Evolutionary conservation across 164 flowering plant genomes (phyloP), one percentile per base, ranked within the genome.

Genomic region (Sedum album): DNA sequence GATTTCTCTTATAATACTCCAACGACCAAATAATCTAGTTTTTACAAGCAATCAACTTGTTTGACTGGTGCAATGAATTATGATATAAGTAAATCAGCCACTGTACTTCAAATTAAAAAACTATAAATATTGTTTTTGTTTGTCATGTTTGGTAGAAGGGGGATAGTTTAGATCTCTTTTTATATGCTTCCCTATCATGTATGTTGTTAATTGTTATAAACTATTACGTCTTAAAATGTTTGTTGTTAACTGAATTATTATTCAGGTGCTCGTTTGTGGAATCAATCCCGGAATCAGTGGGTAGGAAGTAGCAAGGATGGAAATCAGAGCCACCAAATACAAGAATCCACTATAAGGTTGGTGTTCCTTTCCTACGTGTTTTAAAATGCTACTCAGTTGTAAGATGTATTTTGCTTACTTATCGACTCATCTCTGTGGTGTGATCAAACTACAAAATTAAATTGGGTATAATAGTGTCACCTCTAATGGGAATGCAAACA

Each of bases 221-320:
- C 46, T 41, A 0, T 41, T 7, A 41, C 14, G 46, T 41, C 23
- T 53, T 21, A 23, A 53, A 25, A 18, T 26, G 46, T 55, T 55
- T 11, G 61, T 26, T 3, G 20, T 55, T 10, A 55, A 26, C 26
- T 8, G 26, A 51, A 51, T 51, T 51, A 4, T 2, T 51, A n/a
- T 11, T 17, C 31, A 55, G 61, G 61, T 5, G 31, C 18, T 11
- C 61, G 61, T 26, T 2, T 55, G 31, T 55, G 61, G 61, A 55
- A 55, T 31, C 61, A 55, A 55, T 55, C 61, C 31, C 61, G 61
- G 6, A 55, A 55, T 25, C 61, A 25, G 61, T 55, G 61, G 61
- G 61, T 55, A 26, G 61, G 61, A 25, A 25, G 61, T 55, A 6
- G 61, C 61, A 55, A 55, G 61, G 18, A 55, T 18, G 61, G 31